Conservation (phyloP, 805 yeast species). For the Hanseniaspora jakobsenii region DNA sequence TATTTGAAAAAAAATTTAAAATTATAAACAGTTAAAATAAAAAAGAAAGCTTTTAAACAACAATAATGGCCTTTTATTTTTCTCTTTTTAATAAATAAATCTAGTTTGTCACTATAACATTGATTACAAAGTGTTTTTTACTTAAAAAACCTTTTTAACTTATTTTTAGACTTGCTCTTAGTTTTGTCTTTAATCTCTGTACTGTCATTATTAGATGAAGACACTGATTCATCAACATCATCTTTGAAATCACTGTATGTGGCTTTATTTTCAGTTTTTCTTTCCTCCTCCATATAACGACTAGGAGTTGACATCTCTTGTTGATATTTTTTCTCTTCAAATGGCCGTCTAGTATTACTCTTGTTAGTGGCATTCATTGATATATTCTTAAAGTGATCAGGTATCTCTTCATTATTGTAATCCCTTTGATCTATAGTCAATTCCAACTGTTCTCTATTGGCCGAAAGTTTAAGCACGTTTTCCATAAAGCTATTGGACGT, state of each 20-base stretch:
- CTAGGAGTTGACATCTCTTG: slow-evolving; percentile 3
- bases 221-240: slow-evolving; percentile 18
- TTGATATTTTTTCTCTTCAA: slow-evolving; percentile 15
- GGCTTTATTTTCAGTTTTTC: slow-evolving; percentile 20
- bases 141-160: too few species aligned
- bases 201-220: slow-evolving; percentile 3
- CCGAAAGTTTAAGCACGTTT: slow-evolving; percentile 30
- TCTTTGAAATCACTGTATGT: slow-evolving; percentile 22
- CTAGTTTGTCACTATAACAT: too few species aligned
- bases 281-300: slow-evolving; percentile 9
- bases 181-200: slow-evolving; percentile 14
- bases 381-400: slow-evolving; percentile 28
- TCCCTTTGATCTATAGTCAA: slow-evolving; percentile 30
- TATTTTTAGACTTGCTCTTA: too few species aligned
- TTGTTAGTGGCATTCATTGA: too few species aligned
- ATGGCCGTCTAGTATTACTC: slow-evolving; percentile 9
- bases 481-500: slow-evolving; percentile 37
- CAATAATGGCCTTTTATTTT: too few species aligned
- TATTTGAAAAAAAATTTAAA: background rate
- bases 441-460: slow-evolving; percentile 33
- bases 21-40: too few species aligned
- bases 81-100: too few species aligned
- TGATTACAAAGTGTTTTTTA: too few species aligned
- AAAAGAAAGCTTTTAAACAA: too few species aligned
- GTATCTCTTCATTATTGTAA: slow-evolving; percentile 32